phyloP scores from a whole-genome alignment of 1,284 basidiomycete genomes.

The Trametes sp. region DNA sequence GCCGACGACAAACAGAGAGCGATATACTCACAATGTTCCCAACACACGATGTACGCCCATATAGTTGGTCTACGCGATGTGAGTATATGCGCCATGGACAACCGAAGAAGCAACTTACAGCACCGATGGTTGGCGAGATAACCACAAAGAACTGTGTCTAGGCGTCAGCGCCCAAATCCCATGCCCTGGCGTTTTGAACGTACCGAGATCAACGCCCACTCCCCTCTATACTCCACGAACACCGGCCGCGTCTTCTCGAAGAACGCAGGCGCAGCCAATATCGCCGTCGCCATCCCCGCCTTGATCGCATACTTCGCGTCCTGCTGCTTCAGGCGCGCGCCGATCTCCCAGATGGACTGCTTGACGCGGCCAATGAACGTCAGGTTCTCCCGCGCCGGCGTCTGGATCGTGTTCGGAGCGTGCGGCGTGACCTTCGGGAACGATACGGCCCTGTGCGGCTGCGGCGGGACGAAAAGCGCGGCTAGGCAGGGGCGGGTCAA shows the following conservation, averaged over 20 bases:
- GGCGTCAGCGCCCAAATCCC: too few species aligned
- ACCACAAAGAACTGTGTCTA: slow-evolving; percentile 80
- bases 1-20: background rate
- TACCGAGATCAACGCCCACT: slow-evolving; percentile 95
- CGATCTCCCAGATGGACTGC: slow-evolving; percentile 79
- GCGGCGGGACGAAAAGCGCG: slow-evolving; percentile 65
- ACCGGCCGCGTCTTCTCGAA: slow-evolving; percentile 78
- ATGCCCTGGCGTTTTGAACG: slow-evolving; percentile 42
- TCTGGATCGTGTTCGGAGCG: slow-evolving; percentile 85
- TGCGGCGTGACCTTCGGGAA: slow-evolving; percentile 88
- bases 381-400: slow-evolving; percentile 69
- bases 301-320: slow-evolving; percentile 92
- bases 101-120: slow-evolving; percentile 53
- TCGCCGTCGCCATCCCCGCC: slow-evolving; percentile 81
- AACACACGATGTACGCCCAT: slow-evolving; percentile 79
- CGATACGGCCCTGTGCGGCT: slow-evolving; percentile 65
- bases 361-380: slow-evolving; percentile 66
- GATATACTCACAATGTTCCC: slow-evolving; percentile 76
- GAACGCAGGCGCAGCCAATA: slow-evolving; percentile 88
- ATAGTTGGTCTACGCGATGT: slow-evolving; percentile 78
- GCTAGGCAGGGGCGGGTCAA: slow-evolving; percentile 47
- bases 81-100: slow-evolving; percentile 9
- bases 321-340: slow-evolving; percentile 73
- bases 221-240: slow-evolving; percentile 86
- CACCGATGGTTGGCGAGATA: slow-evolving; percentile 88